Base-by-base conservation (phyloP, 2,329 filamentous ascomycete genomes). In the Aspergillus sp. region DNA sequence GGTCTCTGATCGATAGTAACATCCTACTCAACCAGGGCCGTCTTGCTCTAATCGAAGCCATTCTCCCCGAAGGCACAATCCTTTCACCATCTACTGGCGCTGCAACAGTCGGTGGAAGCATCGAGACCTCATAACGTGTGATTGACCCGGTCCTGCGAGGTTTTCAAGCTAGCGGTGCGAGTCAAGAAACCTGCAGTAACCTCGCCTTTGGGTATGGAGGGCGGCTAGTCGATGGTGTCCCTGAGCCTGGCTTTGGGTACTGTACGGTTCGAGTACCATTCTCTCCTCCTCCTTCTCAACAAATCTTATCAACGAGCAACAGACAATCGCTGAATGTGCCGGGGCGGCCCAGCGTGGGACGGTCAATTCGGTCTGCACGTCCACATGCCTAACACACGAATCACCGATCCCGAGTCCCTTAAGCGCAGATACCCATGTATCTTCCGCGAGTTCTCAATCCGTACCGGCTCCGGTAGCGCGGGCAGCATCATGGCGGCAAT, bases 1-100 rank as follows among this genome's bases (percentile, higher is more conserved):
- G 92, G 49, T 91, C 89, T 70, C 83, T 96, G 60, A 92, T 96
- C 69, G 88, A 85, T 43, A 87, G 91, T 66, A 91, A 94, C 67
- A 93, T 96, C 13, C 92, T 92, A 0, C 84, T 96, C 4, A 96
- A 96, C 78, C 91, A 96, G 77, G 92, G 92, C 66, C 96, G 92
- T 66, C 81, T 95, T 3, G 86, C 86, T 54, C 91, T 92, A 0
- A 90, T 95, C 69, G 84, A 87, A 57, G 89, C 95, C 71, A 82
- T 83, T 51, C 92, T 94, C 54, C 75, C 75, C 4, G 90, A 91
- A 0, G 84, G 86, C 8, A 86, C 87, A 65, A 89, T 95, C 72
- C 84, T 96, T 31, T 89, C 86, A 0, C 92, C 92, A 0, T 90
- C 88, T 0, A 88, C 90, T 71, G 87, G 87, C 52, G 91, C 91